These are phyloP conservation scores for Trichoderma orchidacearum DNA, from an alignment of 495 filamentous ascomycete genomes.

Conservation along the genomic window DNA sequence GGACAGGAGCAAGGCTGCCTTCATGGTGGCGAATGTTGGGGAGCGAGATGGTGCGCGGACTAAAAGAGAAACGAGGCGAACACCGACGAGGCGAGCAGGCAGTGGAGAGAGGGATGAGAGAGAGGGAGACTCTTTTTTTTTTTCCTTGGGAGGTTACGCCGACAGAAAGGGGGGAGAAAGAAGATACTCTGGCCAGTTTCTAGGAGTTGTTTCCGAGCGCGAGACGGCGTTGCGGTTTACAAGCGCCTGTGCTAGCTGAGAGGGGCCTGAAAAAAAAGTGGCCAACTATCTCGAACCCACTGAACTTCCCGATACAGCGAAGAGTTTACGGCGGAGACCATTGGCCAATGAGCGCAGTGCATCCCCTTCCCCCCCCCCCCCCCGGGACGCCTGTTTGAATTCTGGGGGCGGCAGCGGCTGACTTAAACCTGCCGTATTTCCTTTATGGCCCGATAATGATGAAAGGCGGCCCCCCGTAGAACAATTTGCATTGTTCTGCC, in stretches of 20 bases:
- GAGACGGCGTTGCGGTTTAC: background rate
- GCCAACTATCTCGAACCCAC: background rate
- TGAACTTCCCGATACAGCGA: background rate
- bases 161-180: background rate
- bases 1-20: conserved; percentile 41
- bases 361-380: no score
- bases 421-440: no score
- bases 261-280: background rate
- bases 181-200: background rate
- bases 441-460: background rate
- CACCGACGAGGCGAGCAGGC: background rate
- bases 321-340: background rate
- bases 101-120: background rate
- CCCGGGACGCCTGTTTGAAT: no score
- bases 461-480: no score
- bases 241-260: background rate
- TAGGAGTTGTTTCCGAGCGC: no score
- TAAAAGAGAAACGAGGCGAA: background rate
- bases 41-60: background rate
- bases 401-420: no score
- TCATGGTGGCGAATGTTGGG: conserved; percentile 25
- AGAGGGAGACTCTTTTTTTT: no score
- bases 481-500: no score
- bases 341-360: background rate
- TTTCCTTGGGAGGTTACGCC: no score